A percentile compares a stretch with the other conserved stretches of the same genome.
Evolutionary conservation across 2,329 filamentous ascomycete species (phyloP).

Genomic region (Salinomyces thailandicus): DNA sequence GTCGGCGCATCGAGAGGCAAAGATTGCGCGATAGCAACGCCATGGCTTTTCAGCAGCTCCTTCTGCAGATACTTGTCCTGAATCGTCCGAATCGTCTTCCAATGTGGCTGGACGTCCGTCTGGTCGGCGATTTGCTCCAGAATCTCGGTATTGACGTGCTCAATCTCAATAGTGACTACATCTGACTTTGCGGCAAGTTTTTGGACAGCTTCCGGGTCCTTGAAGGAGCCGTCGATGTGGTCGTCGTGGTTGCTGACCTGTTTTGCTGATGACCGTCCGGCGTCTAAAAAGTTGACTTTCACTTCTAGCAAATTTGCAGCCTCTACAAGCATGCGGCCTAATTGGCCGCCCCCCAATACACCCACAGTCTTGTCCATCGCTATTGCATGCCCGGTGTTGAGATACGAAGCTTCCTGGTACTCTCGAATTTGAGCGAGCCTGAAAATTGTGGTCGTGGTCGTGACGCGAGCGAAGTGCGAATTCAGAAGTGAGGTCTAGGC

Average conservation of each 20-base stretch:
- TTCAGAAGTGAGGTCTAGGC: no score
- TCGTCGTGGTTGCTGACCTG: slow-evolving; percentile 66
- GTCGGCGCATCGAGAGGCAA: slow-evolving; percentile 53
- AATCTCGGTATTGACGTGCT: slow-evolving; percentile 85
- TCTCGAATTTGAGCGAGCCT: no score
- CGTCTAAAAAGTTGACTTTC: slow-evolving; percentile 69
- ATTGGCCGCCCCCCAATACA: slow-evolving; percentile 41
- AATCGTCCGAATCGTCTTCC: slow-evolving; percentile 76
- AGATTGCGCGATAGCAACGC: slow-evolving; percentile 63
- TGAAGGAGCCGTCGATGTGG: slow-evolving; percentile 81
- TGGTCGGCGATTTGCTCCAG: slow-evolving; percentile 70
- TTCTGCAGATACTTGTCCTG: slow-evolving; percentile 94
- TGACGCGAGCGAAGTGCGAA: no score
- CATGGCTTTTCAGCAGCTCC: slow-evolving; percentile 57
- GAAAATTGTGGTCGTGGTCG: no score
- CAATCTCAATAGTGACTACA: slow-evolving; percentile 85
- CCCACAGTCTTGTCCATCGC: slow-evolving; percentile 26
- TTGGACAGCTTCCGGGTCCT: slow-evolving; percentile 66
- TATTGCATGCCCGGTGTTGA: not conserved
- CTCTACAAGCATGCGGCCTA: slow-evolving; percentile 90
- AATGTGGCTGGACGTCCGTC: slow-evolving; percentile 62
- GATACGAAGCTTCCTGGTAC: no score
- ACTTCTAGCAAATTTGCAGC: slow-evolving; percentile 71
- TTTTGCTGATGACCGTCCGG: slow-evolving; percentile 63
- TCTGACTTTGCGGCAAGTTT: slow-evolving; percentile 68